Evolutionary conservation across 2,329 filamentous ascomycete genomes (phyloP), one percentile per base, ranked within the genome.

Genomic region (Geosmithia flava): DNA sequence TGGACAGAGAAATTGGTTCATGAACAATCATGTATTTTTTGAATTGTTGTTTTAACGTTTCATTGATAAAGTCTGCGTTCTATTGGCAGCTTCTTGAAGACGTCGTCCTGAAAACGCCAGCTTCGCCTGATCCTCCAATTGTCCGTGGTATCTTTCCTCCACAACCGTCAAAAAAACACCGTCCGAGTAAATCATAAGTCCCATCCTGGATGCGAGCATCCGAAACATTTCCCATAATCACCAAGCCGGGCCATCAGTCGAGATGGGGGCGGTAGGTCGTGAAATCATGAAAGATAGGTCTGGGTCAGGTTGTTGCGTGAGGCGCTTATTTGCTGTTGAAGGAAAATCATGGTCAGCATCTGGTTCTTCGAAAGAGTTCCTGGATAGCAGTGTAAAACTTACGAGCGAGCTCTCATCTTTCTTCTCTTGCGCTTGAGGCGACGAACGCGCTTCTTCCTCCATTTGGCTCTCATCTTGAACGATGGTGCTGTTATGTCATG

Each of bases 401-500:
- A 97, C 93, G 83, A 90, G 78, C 93, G 78, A 66, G 91, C 93
- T 72, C 93, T 83, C 77, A 93, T 95, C 91, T 98, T 98, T 89
- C 93, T 94, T 79, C 93, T 89, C 90, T 98, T 98, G 71, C 90
- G 85, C 86, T 97, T 97, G 74, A 98, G 88, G 75, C 93, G 85
- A 67, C 93, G 82, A 76, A 95, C 90, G 72, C 93, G 83, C 91
- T 98, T 98, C 87, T 98, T 98, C 81, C 91, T 93, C 93, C 93
- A 97, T 81, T 97, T 97, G 70, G 89, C 90, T 93, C 91, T 78
- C 79, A 83, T 81, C 74, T 74, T 81, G 75, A 74, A 72, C 68
- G 60, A 61, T 57, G 57, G 46, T 49, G 47, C 56, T 58, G 48
- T 33, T 11, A 7, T 37, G 15, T 37, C 33, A 37, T 13, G 33